These are phyloP conservation scores for Codiaeum variegatum DNA, from an alignment of 441 rosid species.

Conservation along the genomic window DNA sequence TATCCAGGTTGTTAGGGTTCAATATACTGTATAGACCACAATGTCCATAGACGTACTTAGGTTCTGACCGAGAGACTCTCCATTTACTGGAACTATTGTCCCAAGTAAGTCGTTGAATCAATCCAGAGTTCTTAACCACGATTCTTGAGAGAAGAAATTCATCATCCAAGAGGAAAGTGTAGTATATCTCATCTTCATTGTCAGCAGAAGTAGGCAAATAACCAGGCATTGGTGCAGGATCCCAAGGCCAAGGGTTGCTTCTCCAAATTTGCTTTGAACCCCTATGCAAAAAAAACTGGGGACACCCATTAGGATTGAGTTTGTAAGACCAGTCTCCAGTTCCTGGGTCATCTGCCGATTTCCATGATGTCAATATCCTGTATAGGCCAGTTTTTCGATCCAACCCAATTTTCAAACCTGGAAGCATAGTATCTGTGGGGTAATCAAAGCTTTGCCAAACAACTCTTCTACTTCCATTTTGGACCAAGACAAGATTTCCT, in stretches of 20 bases:
- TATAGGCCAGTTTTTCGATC: conserved; percentile 16
- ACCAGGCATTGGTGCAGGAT: neutral
- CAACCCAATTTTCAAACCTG: conserved; percentile 27
- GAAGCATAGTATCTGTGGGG: conserved; percentile 22
- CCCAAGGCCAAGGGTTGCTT: conserved; percentile 27
- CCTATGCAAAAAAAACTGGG: conserved; percentile 25
- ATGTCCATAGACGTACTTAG: conserved; percentile 26
- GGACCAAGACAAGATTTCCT: conserved; percentile 28
- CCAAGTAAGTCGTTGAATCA: conserved; percentile 20
- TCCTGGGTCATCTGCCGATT: conserved; percentile 28
- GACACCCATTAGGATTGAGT: conserved; percentile 18
- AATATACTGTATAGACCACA: conserved; percentile 29
- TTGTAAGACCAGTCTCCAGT: conserved; percentile 17
- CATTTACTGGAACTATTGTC: conserved; percentile 17
- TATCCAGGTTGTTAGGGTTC: conserved; percentile 11
- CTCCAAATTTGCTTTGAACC: conserved; percentile 17
- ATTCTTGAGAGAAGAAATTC: conserved; percentile 14
- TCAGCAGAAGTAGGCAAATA: conserved; percentile 16
- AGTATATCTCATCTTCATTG: conserved; percentile 27
- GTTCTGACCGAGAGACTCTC: conserved; percentile 16
- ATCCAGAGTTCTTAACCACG: conserved; percentile 18
- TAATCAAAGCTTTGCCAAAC: conserved; percentile 39
- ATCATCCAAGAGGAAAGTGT: neutral
- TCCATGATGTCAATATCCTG: conserved; percentile 27
- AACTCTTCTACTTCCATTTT: neutral